phyloP scores from a whole-genome alignment of 768 basidiomycete species.

The Kwoniella sp. region DNA sequence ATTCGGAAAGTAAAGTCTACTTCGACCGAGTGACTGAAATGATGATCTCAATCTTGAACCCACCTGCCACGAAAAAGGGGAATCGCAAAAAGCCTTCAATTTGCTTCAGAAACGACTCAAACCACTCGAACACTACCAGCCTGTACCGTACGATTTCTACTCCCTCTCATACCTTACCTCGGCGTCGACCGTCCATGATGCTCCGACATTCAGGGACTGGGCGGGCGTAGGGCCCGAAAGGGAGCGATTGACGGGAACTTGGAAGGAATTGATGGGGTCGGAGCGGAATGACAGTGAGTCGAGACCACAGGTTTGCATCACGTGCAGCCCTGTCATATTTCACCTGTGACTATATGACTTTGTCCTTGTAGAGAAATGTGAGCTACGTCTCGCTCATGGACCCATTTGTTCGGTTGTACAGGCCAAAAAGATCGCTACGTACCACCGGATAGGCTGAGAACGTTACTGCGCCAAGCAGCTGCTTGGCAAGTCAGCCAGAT shows the following conservation, averaged over 20 bases:
- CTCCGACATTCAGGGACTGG: constrained; percentile 51
- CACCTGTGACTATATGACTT: neutral
- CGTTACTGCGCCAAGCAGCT: constrained; percentile 49
- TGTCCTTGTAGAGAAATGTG: neutral
- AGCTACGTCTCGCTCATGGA: neutral
- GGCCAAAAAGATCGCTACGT: constrained; percentile 20
- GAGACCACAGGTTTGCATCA: no score
- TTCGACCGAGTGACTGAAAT: no score
- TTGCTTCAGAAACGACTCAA: constrained; percentile 53
- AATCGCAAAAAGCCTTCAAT: constrained; percentile 54
- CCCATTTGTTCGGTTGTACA: neutral
- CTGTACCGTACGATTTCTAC: constrained; percentile 53
- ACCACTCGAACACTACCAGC: constrained; percentile 56
- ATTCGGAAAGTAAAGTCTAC: neutral
- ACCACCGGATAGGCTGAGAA: constrained; percentile 34
- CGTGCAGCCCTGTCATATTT: neutral
- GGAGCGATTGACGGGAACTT: constrained; percentile 46
- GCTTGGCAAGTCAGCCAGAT: constrained; percentile 47
- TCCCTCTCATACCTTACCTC: constrained; percentile 54
- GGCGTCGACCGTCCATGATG: constrained; percentile 52
- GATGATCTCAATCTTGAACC: no score
- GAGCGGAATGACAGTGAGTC: constrained; percentile 26
- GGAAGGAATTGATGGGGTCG: constrained; percentile 42
- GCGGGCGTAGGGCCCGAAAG: constrained; percentile 48
- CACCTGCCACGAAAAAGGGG: constrained; percentile 33